These are phyloP conservation scores for Colletotrichum theobromicola DNA, from an alignment of 2,329 filamentous ascomycete genomes.

Conservation along the genomic window DNA sequence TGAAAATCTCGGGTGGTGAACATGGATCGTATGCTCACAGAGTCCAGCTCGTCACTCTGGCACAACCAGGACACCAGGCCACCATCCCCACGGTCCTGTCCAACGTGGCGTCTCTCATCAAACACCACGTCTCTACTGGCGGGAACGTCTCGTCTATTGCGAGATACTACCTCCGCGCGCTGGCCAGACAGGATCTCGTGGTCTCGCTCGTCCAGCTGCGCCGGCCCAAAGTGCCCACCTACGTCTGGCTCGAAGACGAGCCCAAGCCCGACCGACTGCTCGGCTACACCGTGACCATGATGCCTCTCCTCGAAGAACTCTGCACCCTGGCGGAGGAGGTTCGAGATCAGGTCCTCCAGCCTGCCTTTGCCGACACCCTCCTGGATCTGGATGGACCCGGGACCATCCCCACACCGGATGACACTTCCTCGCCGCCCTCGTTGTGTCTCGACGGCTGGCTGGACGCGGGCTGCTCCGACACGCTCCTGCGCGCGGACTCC, in stretches of 20 bases:
- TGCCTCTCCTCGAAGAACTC: constrained; percentile 33
- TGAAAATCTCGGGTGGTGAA: background rate
- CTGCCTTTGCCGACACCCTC: background rate
- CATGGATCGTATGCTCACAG: constrained; percentile 3
- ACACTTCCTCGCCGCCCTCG: background rate
- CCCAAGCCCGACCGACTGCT: constrained; percentile 33
- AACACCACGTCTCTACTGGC: constrained; percentile 26
- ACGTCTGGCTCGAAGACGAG: constrained; percentile 31
- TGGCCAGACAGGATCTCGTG: constrained; percentile 36
- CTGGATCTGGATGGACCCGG: background rate
- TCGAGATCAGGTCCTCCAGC: constrained; percentile 1
- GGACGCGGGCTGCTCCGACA: background rate
- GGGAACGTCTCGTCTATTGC: constrained; percentile 28
- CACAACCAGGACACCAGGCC: constrained; percentile 18
- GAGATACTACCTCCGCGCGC: constrained; percentile 34
- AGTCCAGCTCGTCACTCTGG: constrained; percentile 18
- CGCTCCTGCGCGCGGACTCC: constrained; percentile 22
- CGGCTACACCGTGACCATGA: constrained; percentile 32
- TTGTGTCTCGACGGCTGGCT: background rate
- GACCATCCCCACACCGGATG: background rate
- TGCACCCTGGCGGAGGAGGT: constrained; percentile 32
- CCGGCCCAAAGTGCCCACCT: constrained; percentile 26
- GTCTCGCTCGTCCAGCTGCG: constrained; percentile 29
- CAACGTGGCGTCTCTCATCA: constrained; percentile 29
- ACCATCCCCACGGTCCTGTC: constrained; percentile 28